Evolutionary conservation across 345 rosid genomes (phyloP), one percentile per base, ranked within the genome.

Genomic region (Eutrema japonicum): DNA sequence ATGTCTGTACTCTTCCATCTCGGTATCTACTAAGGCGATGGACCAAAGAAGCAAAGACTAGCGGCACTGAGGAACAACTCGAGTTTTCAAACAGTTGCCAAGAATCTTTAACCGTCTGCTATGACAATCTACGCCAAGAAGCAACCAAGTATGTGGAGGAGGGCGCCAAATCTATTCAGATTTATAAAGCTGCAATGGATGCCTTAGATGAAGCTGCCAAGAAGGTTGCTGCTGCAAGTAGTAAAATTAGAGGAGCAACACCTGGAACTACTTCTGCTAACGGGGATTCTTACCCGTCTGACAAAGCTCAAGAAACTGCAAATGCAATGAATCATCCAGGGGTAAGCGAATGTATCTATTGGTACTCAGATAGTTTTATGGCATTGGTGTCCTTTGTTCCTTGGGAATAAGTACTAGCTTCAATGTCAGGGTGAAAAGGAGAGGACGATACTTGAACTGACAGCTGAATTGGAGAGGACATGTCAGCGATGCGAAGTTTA

Each of bases 111-210:
- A 85, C 82, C 6, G 82, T 81, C 52, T 81, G 88, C 42, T 87
- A 81, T 71, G 85, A 86, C 59, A 89, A 77, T 77, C 83, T 91
- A 63, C 88, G 93, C 30, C 91, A 89, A 61, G 89, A 83, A 76
- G 91, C 89, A 12, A 79, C 86, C 61, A 91, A 87, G 79, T 91
- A 79, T 73, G 93, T 87, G 11, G 95, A 91, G 70, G 93, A 89
- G 63, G 97, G 97, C 6, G 88, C 95, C 45, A 91, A 91, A 71
- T 87, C 97, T 9, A 78, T 86, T 57, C 83, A 85, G 60, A 58
- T 80, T 9, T 91, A 91, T 78, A 81, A 87, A 75, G 86, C 86
- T 71, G 93, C 97, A 4, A 83, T 87, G 87, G 83, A 75, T 79
- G 89, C 89, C 43, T 71, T 91, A 72, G 87, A 82, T 71, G 89